A percentile compares a stretch with the other conserved stretches of the same genome.
These are phyloP conservation scores for Xylariaceae sp. DNA, from an alignment of 2,329 filamentous ascomycete species.

Conservation along the genomic window DNA sequence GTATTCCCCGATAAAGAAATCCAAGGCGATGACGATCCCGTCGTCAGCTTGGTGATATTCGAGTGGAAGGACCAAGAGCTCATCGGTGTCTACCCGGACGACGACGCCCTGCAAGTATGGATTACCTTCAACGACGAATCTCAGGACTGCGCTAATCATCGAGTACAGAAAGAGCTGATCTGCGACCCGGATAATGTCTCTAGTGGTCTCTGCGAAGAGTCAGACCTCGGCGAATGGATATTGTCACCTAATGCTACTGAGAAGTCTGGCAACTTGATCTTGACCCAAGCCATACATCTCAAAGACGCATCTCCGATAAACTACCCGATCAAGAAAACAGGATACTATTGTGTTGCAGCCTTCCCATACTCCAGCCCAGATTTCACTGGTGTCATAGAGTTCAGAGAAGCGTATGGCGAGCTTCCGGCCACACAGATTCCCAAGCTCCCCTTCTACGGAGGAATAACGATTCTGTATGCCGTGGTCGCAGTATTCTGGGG, in stretches of 20 bases:
- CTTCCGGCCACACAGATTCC: conserved; percentile 92
- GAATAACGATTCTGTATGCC: conserved; percentile 88
- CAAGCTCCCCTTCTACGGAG: conserved; percentile 95
- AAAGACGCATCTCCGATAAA: conserved; percentile 70
- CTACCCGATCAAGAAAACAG: conserved; percentile 83
- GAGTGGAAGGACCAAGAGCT: conserved; percentile 85
- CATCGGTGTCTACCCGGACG: conserved; percentile 63
- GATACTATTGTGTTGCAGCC: conserved; percentile 92
- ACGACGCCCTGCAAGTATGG: conserved; percentile 50
- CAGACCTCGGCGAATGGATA: conserved; percentile 82
- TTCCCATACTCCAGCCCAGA: conserved; percentile 62
- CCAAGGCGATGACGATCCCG: conserved; percentile 60
- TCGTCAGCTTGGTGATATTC: conserved; percentile 84
- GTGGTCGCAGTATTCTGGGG: conserved; percentile 85
- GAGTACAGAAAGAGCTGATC: conserved; percentile 57
- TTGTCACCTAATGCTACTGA: conserved; percentile 71
- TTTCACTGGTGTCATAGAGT: conserved; percentile 81
- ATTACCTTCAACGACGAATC: background rate
- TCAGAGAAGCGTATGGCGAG: conserved; percentile 94
- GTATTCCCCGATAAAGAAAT: conserved; percentile 65
- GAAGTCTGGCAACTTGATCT: conserved; percentile 65
- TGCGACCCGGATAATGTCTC: conserved; percentile 71
- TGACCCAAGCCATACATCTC: conserved; percentile 77
- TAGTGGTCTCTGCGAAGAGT: conserved; percentile 66
- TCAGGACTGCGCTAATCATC: background rate